A percentile compares a stretch with the other conserved stretches of the same genome.
Evolutionary conservation across 441 rosid genomes (phyloP).

Genomic region (Aquilaria agallochum): DNA sequence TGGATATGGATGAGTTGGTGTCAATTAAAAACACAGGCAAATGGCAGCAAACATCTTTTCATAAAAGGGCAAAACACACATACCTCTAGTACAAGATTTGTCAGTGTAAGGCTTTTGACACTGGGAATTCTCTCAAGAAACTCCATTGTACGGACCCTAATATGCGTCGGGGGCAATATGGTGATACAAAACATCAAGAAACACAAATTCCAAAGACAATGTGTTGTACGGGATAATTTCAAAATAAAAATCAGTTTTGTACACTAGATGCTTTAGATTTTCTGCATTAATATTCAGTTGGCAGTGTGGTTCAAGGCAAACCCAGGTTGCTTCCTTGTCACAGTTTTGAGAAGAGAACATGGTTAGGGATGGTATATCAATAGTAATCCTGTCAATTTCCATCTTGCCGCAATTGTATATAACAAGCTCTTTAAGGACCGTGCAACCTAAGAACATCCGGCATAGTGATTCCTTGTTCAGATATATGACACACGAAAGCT

Average conservation of each 20-base stretch:
- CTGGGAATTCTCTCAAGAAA: neutral
- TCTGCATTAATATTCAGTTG: neutral
- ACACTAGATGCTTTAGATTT: neutral
- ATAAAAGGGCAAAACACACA: neutral
- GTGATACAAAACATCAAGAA: too few species aligned
- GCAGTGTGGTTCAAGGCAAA: neutral
- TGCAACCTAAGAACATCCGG: neutral
- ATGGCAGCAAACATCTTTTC: neutral
- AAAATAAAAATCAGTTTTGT: too few species aligned
- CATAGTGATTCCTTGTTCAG: too few species aligned
- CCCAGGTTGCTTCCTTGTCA: too few species aligned
- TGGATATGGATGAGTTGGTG: too few species aligned
- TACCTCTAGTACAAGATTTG: neutral
- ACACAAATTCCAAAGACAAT: too few species aligned
- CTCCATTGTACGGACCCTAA: neutral
- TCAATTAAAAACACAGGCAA: neutral
- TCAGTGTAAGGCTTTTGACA: neutral
- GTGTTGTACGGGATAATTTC: too few species aligned
- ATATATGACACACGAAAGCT: too few species aligned
- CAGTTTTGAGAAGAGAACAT: neutral
- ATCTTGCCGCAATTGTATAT: neutral
- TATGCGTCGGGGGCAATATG: too few species aligned
- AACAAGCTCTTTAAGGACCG: constrained; percentile 2
- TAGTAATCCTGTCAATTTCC: neutral
- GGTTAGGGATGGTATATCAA: neutral